Evolutionary conservation across 805 yeast species (phyloP), one percentile per base, ranked within the genome.

Genomic region (Cyberlindnera euphorbiiphila): DNA sequence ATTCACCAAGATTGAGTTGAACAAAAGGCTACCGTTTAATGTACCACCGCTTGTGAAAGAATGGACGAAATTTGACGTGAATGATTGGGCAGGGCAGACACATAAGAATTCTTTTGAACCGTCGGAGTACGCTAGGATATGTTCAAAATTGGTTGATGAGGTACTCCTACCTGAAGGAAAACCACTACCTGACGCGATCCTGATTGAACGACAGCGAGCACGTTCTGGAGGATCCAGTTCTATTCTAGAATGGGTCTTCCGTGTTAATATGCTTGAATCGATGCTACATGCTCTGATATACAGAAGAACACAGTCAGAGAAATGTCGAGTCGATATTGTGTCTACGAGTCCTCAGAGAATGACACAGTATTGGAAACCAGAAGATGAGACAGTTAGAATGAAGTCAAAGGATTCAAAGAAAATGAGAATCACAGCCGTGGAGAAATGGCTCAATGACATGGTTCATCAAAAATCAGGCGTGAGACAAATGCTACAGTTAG

Each of bases 191-290:
- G 69, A 69, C 40, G 51, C 67, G 3, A 63, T 74, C 3, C 49
- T 78, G 9, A 58, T 79, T 3, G 86, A 80, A 48, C 51, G 76
- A 39, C 86, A 80, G 52, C 50, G 85, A 26, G 62, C 71, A 27
- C 62, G 85, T 34, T 65, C 76, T 0, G 58, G 57, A 45, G 72
- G 80, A 0, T 60, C 71, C 2, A 60, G 64, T 9, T 56, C 54
- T 13, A 69, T 79, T 1, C 59, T 74, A 5, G 81, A 77, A 37
- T 66, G 69, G 38, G 68, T 78, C 4, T 51, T 78, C 20, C 65
- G 69, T 34, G 69, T 75, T 5, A 78, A 76, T 38, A 64, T 76
- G 16, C 49, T 79, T 23, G 86, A 79, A 49, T 65, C 68, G 12
- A 71, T 72, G 69, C 28, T 74, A 3, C 61, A 58, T 46, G 59